Evolutionary conservation across 257 asterid genomes (phyloP), one percentile per base, ranked within the genome.

Genomic region (Prunella vulgaris): DNA sequence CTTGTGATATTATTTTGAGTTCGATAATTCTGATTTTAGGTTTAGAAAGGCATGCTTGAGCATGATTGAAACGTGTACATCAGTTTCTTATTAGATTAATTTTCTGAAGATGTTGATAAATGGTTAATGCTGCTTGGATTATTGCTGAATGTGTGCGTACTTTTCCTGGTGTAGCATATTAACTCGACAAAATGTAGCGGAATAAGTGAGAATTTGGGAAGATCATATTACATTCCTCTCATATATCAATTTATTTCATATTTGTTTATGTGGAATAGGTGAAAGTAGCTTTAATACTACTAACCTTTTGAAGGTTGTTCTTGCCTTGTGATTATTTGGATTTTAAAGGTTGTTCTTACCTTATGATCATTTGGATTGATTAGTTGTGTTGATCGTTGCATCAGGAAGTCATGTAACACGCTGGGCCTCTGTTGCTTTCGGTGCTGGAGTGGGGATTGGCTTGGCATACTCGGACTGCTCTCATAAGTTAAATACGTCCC

Each of bases 331-430:
- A n/a, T n/a, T n/a, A n/a, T n/a, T n/a, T n/a, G n/a, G n/a, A n/a
- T 49, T 52, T 27, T 9, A 18, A 63, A 49, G 22, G 5, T 68
- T 38, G 40, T 46, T 33, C 15, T 1, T 17, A 12, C 30, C 33
- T 58, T 57, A 20, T 68, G 25, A 44, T 27, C 64, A 69, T 27
- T 52, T 30, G 30, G 71, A 30, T 35, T 53, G 38, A 58, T 76
- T 33, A 17, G 28, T 10, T 64, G 27, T 53, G 48, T 66, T 67
- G 68, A 54, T 66, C 66, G 57, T 69, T 77, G 68, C 72, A 70
- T 69, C 80, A 92, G 97, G 97, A 78, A 93, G 95, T 70, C 97
- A 97, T 17, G 91, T 71, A 24, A 87, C 96, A 60, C 95, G 96
- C 65, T 90, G 96, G 98, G 95, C 96, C 38, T 81, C 97, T 20